These are phyloP conservation scores for Linum tenue DNA, from an alignment of 345 rosid species.

Conservation along the genomic window DNA sequence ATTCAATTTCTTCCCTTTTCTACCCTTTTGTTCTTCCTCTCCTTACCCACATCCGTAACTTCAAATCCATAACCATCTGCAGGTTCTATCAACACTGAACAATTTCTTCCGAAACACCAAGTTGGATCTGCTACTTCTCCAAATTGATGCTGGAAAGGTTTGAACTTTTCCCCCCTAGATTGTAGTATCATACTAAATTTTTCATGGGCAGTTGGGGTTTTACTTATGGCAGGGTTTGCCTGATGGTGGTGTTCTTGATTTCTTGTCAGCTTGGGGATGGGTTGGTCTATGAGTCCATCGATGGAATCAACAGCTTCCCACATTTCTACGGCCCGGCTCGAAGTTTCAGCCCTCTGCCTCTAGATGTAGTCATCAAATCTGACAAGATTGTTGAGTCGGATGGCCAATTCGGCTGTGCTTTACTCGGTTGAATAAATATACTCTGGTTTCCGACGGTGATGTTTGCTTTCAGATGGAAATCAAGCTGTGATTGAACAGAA, in stretches of 20 bases:
- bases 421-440: conserved; percentile 24
- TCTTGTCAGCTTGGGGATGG: conserved; percentile 73
- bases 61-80: background rate
- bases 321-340: conserved; percentile 71
- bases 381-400: conserved; percentile 51
- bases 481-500: too few relatives aligned
- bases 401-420: conserved; percentile 61
- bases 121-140: conserved; percentile 68
- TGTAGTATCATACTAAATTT: background rate
- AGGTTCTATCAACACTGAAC: conserved; percentile 64
- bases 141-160: conserved; percentile 71
- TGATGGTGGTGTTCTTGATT: background rate
- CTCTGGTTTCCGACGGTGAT: too few relatives aligned
- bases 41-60: background rate
- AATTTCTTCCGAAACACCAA: conserved; percentile 55
- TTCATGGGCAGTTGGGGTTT: background rate
- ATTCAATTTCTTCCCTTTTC: background rate
- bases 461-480: too few relatives aligned
- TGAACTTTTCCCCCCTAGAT: background rate
- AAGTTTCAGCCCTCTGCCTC: conserved; percentile 59
- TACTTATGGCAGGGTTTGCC: background rate
- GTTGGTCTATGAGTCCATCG: conserved; percentile 66
- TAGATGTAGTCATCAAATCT: conserved; percentile 51
- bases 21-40: background rate
- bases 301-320: conserved; percentile 66